phyloP scores from a whole-genome alignment of 768 basidiomycete species.

The Hypholoma fasciculare region DNA sequence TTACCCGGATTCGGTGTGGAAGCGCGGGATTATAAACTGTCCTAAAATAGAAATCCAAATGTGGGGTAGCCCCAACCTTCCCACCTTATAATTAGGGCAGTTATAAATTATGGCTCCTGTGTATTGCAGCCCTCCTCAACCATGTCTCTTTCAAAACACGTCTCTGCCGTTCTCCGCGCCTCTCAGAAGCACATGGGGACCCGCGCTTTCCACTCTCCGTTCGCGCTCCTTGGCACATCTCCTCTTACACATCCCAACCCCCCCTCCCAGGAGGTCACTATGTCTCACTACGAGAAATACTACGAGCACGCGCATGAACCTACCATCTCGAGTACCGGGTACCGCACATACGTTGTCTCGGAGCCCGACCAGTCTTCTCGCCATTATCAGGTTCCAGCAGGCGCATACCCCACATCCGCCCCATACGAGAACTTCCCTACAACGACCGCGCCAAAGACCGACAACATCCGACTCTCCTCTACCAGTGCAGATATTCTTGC shows the following conservation, averaged over 20 bases:
- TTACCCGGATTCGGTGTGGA: background rate
- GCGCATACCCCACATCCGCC: conserved; percentile 58
- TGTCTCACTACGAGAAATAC: conserved; percentile 62
- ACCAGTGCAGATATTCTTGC: conserved; percentile 39
- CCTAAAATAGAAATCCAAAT: conserved; percentile 12
- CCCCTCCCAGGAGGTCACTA: conserved; percentile 27
- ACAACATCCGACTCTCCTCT: conserved; percentile 38
- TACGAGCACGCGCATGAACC: conserved; percentile 52
- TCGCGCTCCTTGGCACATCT: conserved; percentile 48
- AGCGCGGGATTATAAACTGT: background rate
- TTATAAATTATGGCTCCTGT: conserved; percentile 10
- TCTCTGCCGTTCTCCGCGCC: conserved; percentile 22
- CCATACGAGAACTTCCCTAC: conserved; percentile 43
- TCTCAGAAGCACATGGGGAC: conserved; percentile 20
- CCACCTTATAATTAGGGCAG: conserved; percentile 22
- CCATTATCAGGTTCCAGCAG: conserved; percentile 70
- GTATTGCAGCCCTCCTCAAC: background rate
- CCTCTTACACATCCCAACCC: conserved; percentile 34
- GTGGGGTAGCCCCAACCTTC: conserved; percentile 23
- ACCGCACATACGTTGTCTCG: conserved; percentile 72
- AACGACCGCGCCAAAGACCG: conserved; percentile 37
- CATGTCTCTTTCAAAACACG: conserved; percentile 32
- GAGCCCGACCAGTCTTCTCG: conserved; percentile 64
- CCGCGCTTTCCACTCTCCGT: conserved; percentile 66
- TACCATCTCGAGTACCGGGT: conserved; percentile 39